These are phyloP conservation scores for Metarhizium rileyi DNA, from an alignment of 2,329 filamentous ascomycete genomes.

Conservation along the genomic window DNA sequence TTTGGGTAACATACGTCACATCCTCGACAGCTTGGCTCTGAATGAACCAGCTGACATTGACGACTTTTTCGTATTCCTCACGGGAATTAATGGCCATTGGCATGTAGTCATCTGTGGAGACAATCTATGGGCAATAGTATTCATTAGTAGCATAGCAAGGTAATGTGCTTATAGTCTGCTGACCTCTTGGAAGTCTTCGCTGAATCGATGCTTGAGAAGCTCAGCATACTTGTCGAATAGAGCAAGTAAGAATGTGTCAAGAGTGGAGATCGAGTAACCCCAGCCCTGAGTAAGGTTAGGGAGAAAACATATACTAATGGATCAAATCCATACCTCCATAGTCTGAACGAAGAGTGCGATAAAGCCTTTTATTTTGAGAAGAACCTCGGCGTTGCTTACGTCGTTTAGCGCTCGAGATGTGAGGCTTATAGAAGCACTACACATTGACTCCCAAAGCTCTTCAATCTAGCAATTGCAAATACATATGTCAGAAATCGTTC, in stretches of 20 bases:
- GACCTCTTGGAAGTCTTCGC: slow-evolving; percentile 90
- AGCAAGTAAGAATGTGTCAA: slow-evolving; percentile 78
- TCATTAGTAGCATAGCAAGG: not conserved
- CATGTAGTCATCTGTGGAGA: slow-evolving; percentile 98
- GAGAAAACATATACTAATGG: slow-evolving; percentile 54
- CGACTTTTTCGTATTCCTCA: slow-evolving; percentile 91
- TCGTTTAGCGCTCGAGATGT: slow-evolving; percentile 70
- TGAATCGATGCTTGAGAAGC: slow-evolving; percentile 81
- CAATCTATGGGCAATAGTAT: slow-evolving; percentile 37
- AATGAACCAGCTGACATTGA: slow-evolving; percentile 92
- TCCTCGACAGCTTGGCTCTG: slow-evolving; percentile 70
- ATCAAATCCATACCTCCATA: slow-evolving; percentile 62
- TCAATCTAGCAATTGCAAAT: slow-evolving; percentile 55
- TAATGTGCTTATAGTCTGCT: slow-evolving; percentile 4
- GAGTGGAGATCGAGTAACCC: slow-evolving; percentile 72
- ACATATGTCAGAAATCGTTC: not conserved
- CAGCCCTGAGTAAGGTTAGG: slow-evolving; percentile 80
- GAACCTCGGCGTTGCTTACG: slow-evolving; percentile 77
- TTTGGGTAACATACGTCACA: slow-evolving; percentile 51
- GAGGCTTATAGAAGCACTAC: slow-evolving; percentile 71
- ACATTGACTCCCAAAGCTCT: slow-evolving; percentile 98
- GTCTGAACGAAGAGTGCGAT: slow-evolving; percentile 94
- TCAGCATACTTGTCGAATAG: slow-evolving; percentile 93
- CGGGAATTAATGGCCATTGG: slow-evolving; percentile 89
- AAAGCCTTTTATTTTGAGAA: slow-evolving; percentile 91